Evolutionary conservation across 805 yeast genomes (phyloP).

Genomic region (Saccharomycopsis sp.): DNA sequence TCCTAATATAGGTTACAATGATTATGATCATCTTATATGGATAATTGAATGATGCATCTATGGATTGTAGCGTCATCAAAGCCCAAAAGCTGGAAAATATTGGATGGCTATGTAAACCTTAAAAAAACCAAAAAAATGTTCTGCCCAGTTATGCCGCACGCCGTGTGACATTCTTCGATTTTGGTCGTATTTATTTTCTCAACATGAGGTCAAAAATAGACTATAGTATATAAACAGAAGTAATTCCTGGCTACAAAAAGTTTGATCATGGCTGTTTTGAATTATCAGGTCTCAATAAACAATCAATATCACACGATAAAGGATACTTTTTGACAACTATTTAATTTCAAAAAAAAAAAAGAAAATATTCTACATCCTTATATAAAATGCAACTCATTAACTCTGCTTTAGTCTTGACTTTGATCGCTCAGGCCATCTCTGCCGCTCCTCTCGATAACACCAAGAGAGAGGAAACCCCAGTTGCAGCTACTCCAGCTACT

Average conservation of each 20-base stretch:
- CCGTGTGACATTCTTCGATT: background rate
- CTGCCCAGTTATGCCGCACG: background rate
- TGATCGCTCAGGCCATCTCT: background rate
- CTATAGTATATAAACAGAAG: background rate
- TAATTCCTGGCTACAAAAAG: background rate
- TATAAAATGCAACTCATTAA: background rate
- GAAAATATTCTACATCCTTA: too few relatives aligned
- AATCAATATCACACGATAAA: background rate
- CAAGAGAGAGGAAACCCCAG: background rate
- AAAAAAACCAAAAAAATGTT: background rate
- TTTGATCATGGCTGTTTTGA: background rate
- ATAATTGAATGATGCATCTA: too few relatives aligned
- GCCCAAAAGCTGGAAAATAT: background rate
- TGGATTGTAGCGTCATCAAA: too few relatives aligned
- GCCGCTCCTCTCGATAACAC: background rate
- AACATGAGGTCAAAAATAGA: background rate
- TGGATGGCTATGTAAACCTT: background rate
- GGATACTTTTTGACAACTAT: background rate
- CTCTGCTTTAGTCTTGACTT: background rate
- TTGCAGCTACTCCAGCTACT: background rate
- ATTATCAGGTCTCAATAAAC: background rate
- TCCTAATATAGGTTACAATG: too few relatives aligned
- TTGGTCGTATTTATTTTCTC: background rate
- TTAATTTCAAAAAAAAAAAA: background rate
- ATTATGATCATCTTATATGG: too few relatives aligned